Conservation (phyloP, 2,329 filamentous ascomycete genomes). For the Xylaria sp. region DNA sequence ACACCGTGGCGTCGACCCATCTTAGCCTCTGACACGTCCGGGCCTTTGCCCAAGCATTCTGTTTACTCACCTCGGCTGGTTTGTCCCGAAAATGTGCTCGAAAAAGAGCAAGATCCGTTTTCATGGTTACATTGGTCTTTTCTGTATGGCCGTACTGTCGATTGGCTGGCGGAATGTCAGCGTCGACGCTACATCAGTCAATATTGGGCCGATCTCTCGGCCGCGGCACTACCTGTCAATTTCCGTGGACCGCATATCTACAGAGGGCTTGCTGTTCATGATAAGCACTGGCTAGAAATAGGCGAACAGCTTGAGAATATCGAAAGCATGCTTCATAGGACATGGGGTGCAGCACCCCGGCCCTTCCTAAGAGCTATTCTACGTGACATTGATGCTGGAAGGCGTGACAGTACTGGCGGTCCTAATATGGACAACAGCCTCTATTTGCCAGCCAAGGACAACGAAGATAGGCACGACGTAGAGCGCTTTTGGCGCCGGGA, state of each 20-base stretch:
- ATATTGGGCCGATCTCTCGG: constrained; percentile 40
- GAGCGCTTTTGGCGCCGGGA: constrained; percentile 40
- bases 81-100: constrained; percentile 29
- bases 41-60: constrained; percentile 43
- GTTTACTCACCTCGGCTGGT: constrained; percentile 39
- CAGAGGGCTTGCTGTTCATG: constrained; percentile 44
- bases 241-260: constrained; percentile 49
- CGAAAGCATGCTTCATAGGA: constrained; percentile 32
- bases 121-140: constrained; percentile 48
- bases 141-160: constrained; percentile 42
- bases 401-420: constrained; percentile 26
- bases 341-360: constrained; percentile 43
- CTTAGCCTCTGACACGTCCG: constrained; percentile 49
- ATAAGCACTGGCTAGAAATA: constrained; percentile 48
- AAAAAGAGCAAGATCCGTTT: constrained; percentile 46
- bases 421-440: constrained; percentile 7
- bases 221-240: constrained; percentile 46
- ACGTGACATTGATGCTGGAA: constrained; percentile 46
- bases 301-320: constrained; percentile 47
- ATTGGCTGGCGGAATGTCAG: constrained; percentile 42
- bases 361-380: constrained; percentile 44
- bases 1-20: constrained; percentile 53
- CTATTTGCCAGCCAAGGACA: constrained; percentile 3
- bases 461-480: constrained; percentile 18
- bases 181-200: constrained; percentile 41